These are phyloP conservation scores for Hordeum pubiflorum DNA, from an alignment of 202 grass and related monocot species.

Conservation along the genomic window DNA sequence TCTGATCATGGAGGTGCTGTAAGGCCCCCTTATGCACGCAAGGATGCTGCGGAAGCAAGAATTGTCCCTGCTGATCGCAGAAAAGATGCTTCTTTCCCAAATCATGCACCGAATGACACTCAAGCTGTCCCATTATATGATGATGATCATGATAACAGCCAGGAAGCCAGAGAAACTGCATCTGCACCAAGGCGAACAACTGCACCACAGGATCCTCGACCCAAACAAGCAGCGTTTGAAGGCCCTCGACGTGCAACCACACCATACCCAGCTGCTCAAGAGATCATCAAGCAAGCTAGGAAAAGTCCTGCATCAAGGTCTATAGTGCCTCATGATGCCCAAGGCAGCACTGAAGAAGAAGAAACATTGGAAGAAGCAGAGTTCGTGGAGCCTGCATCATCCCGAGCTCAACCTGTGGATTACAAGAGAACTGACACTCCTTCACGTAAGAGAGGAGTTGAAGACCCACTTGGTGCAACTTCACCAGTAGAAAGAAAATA, in stretches of 20 bases:
- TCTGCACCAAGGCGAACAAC: neutral
- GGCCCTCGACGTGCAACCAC: neutral
- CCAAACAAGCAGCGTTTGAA: neutral
- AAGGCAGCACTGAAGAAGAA: conserved; percentile 6
- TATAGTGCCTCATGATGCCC: neutral
- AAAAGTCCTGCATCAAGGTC: neutral
- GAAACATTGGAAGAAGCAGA: neutral
- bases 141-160: neutral
- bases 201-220: too few relatives aligned
- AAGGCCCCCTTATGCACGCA: conserved; percentile 7
- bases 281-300: neutral
- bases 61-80: neutral
- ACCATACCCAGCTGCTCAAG: neutral
- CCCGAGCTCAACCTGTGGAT: too few relatives aligned
- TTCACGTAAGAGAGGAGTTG: too few relatives aligned
- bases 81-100: neutral
- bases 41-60: neutral
- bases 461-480: too few relatives aligned
- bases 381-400: too few relatives aligned
- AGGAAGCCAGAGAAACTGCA: neutral
- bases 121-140: neutral
- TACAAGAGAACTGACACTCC: too few relatives aligned
- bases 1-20: neutral
- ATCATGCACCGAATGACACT: neutral
- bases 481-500: too few relatives aligned